phyloP scores from a whole-genome alignment of 2,329 filamentous ascomycete species.

The Cyclaneusma minus region DNA sequence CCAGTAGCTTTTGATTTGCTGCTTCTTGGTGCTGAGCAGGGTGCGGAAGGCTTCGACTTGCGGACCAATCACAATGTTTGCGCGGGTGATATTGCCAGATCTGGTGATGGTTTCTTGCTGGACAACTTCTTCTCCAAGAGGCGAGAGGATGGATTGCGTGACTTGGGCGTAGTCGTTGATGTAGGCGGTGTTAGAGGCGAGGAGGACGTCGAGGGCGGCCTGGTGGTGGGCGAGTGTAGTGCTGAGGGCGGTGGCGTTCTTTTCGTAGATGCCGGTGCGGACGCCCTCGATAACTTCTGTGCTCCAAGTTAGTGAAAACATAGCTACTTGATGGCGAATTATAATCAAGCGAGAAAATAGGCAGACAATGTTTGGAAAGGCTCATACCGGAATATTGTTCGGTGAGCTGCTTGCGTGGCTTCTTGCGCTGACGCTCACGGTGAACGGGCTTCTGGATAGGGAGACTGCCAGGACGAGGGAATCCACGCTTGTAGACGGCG shows the following conservation, averaged over 20 bases:
- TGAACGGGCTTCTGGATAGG: too few relatives aligned
- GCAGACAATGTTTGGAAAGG: neutral
- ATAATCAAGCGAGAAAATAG: neutral
- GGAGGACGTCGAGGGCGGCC: neutral
- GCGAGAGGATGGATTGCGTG: neutral
- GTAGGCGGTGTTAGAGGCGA: neutral
- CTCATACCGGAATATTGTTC: neutral
- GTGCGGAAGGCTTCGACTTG: conserved; percentile 9
- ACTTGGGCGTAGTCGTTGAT: neutral
- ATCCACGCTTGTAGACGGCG: too few relatives aligned
- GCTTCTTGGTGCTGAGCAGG: conserved; percentile 9
- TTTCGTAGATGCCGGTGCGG: neutral
- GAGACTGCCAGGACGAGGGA: too few relatives aligned
- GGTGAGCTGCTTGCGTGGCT: neutral
- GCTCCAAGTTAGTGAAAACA: neutral
- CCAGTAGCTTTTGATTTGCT: conserved; percentile 12
- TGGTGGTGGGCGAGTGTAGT: neutral
- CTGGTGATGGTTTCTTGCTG: conserved; percentile 3
- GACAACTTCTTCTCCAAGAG: neutral
- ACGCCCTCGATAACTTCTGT: neutral
- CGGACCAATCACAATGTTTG: conserved; percentile 11
- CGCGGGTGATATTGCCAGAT: conserved; percentile 6
- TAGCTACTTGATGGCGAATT: neutral
- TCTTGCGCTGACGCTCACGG: too few relatives aligned
- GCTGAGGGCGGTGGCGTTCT: neutral